Base-by-base conservation (phyloP, 2,329 filamentous ascomycete species). In the Epichloe sp. region DNA sequence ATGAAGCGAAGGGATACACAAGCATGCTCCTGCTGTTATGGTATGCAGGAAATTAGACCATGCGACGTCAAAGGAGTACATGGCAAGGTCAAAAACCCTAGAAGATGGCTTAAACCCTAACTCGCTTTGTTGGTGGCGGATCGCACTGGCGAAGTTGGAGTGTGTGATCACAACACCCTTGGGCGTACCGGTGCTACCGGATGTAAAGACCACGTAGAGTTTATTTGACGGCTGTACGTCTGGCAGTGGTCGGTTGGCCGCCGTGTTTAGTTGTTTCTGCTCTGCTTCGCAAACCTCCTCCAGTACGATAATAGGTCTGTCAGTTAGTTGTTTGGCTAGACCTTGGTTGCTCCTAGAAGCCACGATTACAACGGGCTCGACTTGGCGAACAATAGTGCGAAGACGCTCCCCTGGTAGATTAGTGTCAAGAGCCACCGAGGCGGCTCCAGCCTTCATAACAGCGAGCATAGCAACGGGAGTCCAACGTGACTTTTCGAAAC, bases 401-500 rank as follows among this genome's bases (percentile, higher is more conserved):
- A 55, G 44, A 3, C 53, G 50, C 10, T 53, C 44, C 26, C 50
- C 46, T 23, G 55, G 55, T 2, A 51, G 52, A 14, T 47, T 48
- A 12, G 31, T 37, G 19, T 58, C 55, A 5, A 59, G 34, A n/a
- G 51, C 43, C 3, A 59, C 52, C 3, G 48, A 54, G 3, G 54
- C 54, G 12, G 49, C 63, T 8, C 65, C 65, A 38, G 65, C 61
- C 49, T 66, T 67, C 35, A 69, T 51, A 0, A 67, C 59, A 7
- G 55, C 64, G 10, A 69, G 53, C 54, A 65, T 61, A 0, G 61
- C 59, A 2, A 67, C 59, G 7, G 58, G 44, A 1, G 57, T 58
- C 62, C 61, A 68, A 38, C 55, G 57, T 2, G 64, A 67, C 52
- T 68, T 69, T 26, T 66, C 63, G 44, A 68, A 67, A 40, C 57